Evolutionary conservation across 2,329 filamentous ascomycete genomes (phyloP), one percentile per base, ranked within the genome.

Genomic region (Aspergillus luchuensis): DNA sequence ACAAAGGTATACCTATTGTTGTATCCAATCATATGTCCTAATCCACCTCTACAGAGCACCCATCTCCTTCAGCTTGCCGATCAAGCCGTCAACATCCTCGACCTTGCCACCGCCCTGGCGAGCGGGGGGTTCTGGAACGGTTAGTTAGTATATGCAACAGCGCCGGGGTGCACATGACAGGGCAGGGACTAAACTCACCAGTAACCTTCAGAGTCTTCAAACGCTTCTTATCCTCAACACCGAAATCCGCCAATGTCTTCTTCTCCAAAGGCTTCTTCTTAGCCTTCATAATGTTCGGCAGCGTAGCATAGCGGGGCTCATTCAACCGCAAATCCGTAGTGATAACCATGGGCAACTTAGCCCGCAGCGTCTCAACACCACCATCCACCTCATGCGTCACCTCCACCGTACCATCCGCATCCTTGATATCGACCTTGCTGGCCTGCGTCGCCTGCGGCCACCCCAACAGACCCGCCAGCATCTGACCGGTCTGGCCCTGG

Each of bases 251-350:
- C 76, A 97, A 77, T 67, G 85, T 91, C 85, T 92, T 90, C 89
- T 97, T 98, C 72, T 95, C 92, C 70, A 99, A 74, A 73, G 91
- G 91, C 90, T 99, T 99, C 91, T 98, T 99, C 90, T 99, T 99
- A 56, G 95, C 95, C 89, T 98, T 99, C 95, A 99, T 99, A 67
- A 99, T 98, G 76, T 98, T 98, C 54, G 93, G 94, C 85, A 99
- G 78, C 78, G 88, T 97, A 21, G 94, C 95, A 77, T 97, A 99
- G 66, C 95, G 84, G 61, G 95, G 95, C 85, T 96, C 92, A 74
- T 99, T 99, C 76, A 99, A 81, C 56, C 95, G 83, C 80, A 99
- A 78, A 82, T 99, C 95, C 63, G 95, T 97, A 63, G 95, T 99
- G 70, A 99, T 91, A 56, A 99, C 82, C 88, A 98, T 88, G 0